Base-by-base conservation (phyloP, 1,139 yeast species). In the Geotrichum carabidarum region DNA sequence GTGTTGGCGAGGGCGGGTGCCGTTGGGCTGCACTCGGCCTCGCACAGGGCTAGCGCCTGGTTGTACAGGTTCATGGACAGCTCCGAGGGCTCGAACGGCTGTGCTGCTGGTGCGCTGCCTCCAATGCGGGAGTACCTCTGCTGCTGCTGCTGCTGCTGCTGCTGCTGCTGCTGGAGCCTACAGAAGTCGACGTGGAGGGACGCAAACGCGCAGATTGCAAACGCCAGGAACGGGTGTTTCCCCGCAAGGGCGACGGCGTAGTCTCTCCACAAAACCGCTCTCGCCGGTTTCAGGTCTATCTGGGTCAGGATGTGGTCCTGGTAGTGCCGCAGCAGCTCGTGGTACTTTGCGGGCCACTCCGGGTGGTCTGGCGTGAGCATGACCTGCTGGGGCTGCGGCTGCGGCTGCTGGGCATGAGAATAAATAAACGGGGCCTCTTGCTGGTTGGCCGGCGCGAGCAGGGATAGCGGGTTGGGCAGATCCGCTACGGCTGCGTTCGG, bases 291-390 rank as follows among this genome's bases (percentile, higher is more conserved):
- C 12, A 41, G 7, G 5, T 44, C 37, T 8, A 47, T 27, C 8
- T 41, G 43, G 1, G 30, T 8, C 22, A 15, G 37, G 12, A 49
- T 17, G 11, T 51, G 45, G 22, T 51, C 51, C 18, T 51, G 51
- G 35, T 44, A 51, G 41, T 51, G 50, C 18, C 44, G 41, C 37
- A 51, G 27, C 15, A 51, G 42, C 44, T 51, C 51, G 7, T 44
- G 48, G 27, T 44, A 47, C 42, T 51, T 48, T 34, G 17, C 14
- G 8, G 40, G 42, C 50, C 50, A 51, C 22, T 46, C 48, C 8
- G 50, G 50, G 36, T 51, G 42, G 11, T 36, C 36, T n/a, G 43
- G 18, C 34, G 22, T 17, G 1, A 38, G 4, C 9, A 44, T 15
- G 7, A 8, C 12, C 31, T 37, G 30, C 27, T 35, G 37, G 1